Conservation (phyloP, 805 yeast genomes). For the Starmerella stigmatis region DNA sequence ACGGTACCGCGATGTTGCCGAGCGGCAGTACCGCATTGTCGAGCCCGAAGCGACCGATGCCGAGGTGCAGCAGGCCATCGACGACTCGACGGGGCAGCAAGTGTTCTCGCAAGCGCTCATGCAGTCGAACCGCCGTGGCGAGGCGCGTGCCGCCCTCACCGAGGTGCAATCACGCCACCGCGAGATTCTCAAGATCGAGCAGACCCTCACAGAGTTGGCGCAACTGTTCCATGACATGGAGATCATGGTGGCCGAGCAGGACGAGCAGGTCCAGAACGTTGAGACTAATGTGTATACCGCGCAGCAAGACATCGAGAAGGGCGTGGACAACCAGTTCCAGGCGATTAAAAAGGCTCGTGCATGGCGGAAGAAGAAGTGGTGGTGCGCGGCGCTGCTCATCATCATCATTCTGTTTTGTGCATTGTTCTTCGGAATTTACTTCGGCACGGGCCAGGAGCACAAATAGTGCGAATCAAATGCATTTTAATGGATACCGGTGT, state of each 20-base stretch:
- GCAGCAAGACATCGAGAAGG: slow-evolving; percentile 83
- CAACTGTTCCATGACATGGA: slow-evolving; percentile 95
- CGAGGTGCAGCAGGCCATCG: slow-evolving; percentile 76
- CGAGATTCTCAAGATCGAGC: slow-evolving; percentile 87
- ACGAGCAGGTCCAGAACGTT: slow-evolving; percentile 70
- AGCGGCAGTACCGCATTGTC: slow-evolving; percentile 79
- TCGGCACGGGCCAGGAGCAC: slow-evolving; percentile 3
- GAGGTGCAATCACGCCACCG: slow-evolving; percentile 95
- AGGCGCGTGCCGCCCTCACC: slow-evolving; percentile 86
- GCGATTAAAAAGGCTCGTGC: slow-evolving; percentile 82
- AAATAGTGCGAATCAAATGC: not conserved
- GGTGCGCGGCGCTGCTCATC: slow-evolving; percentile 42
- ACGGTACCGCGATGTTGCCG: slow-evolving; percentile 76
- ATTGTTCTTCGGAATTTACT: slow-evolving; percentile 21
- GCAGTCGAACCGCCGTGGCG: slow-evolving; percentile 38
- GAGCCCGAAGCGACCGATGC: slow-evolving; percentile 46
- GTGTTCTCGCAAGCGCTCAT: slow-evolving; percentile 77
- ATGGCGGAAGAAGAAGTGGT: slow-evolving; percentile 83
- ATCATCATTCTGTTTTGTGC: slow-evolving; percentile 23
- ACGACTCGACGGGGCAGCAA: slow-evolving; percentile 73
- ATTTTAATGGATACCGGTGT: no score
- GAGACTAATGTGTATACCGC: slow-evolving; percentile 74
- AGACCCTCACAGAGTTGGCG: slow-evolving; percentile 89
- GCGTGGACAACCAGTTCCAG: slow-evolving; percentile 84
- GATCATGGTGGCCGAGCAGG: slow-evolving; percentile 90